Conservation (phyloP, 164 flowering plant genomes). For the Berberis thunbergii region DNA sequence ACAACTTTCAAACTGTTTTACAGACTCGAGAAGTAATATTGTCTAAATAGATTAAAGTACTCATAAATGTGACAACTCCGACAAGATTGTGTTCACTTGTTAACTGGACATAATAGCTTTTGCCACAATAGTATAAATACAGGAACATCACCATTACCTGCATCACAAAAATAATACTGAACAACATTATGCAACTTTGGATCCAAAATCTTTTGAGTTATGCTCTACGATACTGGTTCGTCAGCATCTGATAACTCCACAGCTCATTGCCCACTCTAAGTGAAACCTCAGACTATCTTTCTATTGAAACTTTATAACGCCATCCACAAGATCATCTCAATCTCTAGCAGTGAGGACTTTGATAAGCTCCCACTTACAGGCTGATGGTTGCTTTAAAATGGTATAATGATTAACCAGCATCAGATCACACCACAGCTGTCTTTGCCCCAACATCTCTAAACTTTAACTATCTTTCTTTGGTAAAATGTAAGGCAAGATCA, state of each 20-base stretch:
- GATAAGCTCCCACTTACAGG: constrained; percentile 45
- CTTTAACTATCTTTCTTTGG: no score
- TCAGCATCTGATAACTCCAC: constrained; percentile 57
- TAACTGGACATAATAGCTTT: no score
- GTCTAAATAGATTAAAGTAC: no score
- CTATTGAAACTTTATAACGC: constrained; percentile 14
- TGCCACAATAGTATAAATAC: no score
- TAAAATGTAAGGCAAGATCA: no score
- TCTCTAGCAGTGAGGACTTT: constrained; percentile 46
- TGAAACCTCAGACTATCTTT: constrained; percentile 43
- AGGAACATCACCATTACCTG: constrained; percentile 52
- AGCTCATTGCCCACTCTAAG: constrained; percentile 39
- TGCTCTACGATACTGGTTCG: constrained; percentile 40
- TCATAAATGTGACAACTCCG: no score
- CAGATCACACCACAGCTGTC: no score
- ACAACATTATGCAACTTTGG: constrained; percentile 42
- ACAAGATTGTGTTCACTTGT: no score
- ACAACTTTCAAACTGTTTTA: no score
- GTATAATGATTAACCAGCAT: no score
- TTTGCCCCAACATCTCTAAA: no score
- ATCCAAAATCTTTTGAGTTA: constrained; percentile 39
- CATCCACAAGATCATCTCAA: constrained; percentile 23
- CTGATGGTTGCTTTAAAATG: constrained; percentile 12
- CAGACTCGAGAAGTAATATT: no score
- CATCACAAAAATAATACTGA: constrained; percentile 27